phyloP scores from a whole-genome alignment of 2,329 filamentous ascomycete genomes.

The Neofusicoccum ribis region DNA sequence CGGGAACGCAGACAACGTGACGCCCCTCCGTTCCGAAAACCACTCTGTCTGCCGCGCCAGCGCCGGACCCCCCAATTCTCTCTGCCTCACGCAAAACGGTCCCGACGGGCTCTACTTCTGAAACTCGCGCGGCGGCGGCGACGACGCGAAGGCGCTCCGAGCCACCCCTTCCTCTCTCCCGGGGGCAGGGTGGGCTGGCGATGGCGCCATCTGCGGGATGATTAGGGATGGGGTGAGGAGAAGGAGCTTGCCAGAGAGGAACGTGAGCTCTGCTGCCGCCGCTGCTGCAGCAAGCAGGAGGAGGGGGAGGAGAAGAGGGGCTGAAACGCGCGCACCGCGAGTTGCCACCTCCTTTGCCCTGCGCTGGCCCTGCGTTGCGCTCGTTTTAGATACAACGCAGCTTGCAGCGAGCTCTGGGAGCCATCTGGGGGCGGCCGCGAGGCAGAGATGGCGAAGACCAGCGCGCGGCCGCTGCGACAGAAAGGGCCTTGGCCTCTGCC shows the following conservation, averaged over 20 bases:
- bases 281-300: neutral
- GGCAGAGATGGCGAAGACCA: neutral
- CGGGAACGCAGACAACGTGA: neutral
- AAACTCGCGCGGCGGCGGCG: neutral
- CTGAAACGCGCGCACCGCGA: neutral
- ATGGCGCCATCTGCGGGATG: conserved; percentile 6
- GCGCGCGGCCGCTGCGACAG: too few species aligned
- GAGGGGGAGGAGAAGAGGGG: neutral
- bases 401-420: neutral
- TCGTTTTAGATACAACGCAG: conserved; percentile 7
- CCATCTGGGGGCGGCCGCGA: neutral
- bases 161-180: too few species aligned
- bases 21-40: neutral
- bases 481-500: too few species aligned
- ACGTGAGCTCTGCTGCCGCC: too few species aligned
- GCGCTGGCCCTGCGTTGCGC: neutral
- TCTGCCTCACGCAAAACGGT: neutral
- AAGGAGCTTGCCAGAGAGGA: neutral
- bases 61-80: neutral
- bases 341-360: neutral
- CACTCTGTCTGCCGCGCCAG: neutral
- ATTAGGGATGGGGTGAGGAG: neutral
- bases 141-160: too few species aligned
- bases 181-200: neutral
- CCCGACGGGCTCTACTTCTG: neutral